These are phyloP conservation scores for Psidium friedrichsthalianum DNA, from an alignment of 345 rosid genomes.

Conservation along the genomic window DNA sequence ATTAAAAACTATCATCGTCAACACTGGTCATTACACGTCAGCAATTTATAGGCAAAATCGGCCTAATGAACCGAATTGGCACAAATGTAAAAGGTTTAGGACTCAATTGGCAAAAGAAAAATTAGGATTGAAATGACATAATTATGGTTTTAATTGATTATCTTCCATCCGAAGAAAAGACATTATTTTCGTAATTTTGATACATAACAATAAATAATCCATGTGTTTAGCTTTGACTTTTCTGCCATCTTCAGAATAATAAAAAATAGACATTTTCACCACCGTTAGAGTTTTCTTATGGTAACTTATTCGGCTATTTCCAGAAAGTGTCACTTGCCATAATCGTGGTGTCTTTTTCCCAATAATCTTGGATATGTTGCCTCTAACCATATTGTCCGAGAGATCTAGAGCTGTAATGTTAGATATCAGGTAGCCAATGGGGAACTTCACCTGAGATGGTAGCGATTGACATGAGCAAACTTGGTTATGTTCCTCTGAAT, in stretches of 20 bases:
- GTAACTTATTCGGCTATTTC: not conserved
- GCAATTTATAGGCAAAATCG: no score
- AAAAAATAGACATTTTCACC: not conserved
- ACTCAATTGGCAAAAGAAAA: no score
- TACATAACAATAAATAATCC: not conserved
- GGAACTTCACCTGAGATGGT: not conserved
- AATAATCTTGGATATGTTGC: not conserved
- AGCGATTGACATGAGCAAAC: not conserved
- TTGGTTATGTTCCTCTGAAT: not conserved
- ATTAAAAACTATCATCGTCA: no score
- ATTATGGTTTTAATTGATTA: no score
- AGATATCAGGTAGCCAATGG: not conserved
- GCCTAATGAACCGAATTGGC: no score
- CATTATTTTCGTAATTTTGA: not conserved
- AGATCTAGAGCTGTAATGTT: not conserved
- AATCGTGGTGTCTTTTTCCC: not conserved
- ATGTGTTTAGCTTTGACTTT: not conserved
- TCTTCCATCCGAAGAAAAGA: no score
- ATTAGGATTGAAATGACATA: no score
- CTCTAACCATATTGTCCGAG: fast-evolving
- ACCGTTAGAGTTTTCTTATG: not conserved
- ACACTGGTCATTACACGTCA: no score
- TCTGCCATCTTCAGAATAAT: not conserved
- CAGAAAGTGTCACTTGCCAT: fast-evolving
- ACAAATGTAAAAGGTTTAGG: no score